phyloP scores from a whole-genome alignment of 2,329 filamentous ascomycete genomes.

The Colletotrichum lupini region DNA sequence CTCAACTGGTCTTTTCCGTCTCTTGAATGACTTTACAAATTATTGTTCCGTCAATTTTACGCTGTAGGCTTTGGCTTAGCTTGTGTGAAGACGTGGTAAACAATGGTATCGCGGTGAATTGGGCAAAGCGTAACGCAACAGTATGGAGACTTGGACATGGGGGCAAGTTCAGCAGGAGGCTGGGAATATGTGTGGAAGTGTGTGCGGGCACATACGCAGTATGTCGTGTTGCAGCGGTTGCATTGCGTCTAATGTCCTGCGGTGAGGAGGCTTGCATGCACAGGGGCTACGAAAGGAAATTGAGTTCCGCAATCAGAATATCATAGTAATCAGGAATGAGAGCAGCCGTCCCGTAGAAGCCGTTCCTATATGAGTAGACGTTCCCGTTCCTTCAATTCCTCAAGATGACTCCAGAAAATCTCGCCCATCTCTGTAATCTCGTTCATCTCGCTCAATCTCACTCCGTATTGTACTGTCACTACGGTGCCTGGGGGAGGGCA shows the following conservation, averaged over 20 bases:
- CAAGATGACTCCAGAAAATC: neutral
- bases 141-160: neutral
- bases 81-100: neutral
- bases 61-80: neutral
- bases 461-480: neutral
- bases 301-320: neutral
- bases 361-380: neutral
- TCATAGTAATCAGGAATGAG: too few species aligned
- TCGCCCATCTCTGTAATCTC: neutral
- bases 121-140: neutral
- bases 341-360: neutral
- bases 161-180: neutral
- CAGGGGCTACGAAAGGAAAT: neutral
- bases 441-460: neutral
- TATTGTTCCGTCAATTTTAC: neutral
- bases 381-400: neutral
- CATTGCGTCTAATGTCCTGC: neutral
- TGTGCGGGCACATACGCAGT: neutral
- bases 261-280: neutral
- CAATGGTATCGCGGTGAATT: neutral
- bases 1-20: neutral
- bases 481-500: slow-evolving; percentile 3
- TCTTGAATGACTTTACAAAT: too few species aligned
- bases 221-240: neutral
- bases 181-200: neutral